phyloP scores from a whole-genome alignment of 768 basidiomycete species.

The Sarcodon sp. region DNA sequence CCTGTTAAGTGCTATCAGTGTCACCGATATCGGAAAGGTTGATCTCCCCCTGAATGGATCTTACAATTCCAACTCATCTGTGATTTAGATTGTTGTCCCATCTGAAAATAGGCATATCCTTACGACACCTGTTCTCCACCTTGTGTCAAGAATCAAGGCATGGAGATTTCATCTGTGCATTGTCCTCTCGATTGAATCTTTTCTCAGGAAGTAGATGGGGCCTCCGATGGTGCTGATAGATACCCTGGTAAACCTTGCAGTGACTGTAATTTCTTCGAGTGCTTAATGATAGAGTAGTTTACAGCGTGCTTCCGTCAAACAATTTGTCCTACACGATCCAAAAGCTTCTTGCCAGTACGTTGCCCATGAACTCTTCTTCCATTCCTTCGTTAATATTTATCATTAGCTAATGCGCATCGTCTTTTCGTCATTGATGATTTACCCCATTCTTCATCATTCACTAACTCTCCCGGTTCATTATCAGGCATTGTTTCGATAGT shows the following conservation, averaged over 20 bases:
- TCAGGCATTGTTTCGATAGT: conserved; percentile 75
- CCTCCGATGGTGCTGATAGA: conserved; percentile 65
- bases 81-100: conserved; percentile 56
- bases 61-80: background rate
- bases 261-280: background rate
- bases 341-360: conserved; percentile 73
- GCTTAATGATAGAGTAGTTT: conserved; percentile 31
- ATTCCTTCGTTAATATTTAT: conserved; percentile 1
- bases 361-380: background rate
- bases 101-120: conserved; percentile 72
- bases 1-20: conserved; percentile 66
- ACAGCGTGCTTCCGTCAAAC: conserved; percentile 56
- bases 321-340: conserved; percentile 60
- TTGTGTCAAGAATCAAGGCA: conserved; percentile 65
- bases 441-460: conserved; percentile 32
- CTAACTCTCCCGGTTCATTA: conserved; percentile 28
- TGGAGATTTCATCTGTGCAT: background rate
- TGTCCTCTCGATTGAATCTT: background rate
- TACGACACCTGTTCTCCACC: conserved; percentile 51
- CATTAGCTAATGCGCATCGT: conserved; percentile 62
- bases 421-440: conserved; percentile 66
- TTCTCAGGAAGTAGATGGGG: conserved; percentile 53
- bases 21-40: conserved; percentile 73
- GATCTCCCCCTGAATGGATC: background rate
- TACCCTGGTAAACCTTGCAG: conserved; percentile 44